phyloP scores from a whole-genome alignment of 306 rosid species.

The Trichosanthes truncata region DNA sequence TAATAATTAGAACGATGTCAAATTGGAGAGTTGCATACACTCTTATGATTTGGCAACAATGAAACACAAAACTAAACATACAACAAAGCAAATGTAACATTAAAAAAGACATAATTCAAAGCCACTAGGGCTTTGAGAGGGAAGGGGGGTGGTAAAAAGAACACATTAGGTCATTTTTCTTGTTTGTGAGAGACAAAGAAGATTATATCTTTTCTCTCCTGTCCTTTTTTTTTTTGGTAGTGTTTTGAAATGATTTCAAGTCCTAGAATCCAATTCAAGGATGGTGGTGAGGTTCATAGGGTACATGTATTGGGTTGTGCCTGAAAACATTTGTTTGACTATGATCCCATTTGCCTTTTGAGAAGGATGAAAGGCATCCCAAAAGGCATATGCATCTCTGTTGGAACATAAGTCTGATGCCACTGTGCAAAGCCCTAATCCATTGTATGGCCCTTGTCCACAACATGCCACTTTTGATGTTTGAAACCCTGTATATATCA shows the following conservation, averaged over 20 bases:
- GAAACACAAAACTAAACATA: neutral
- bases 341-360: conserved; percentile 40
- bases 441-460: conserved; percentile 81
- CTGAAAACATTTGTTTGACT: conserved; percentile 27
- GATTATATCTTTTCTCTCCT: neutral
- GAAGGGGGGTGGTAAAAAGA: no score
- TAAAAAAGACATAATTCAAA: neutral
- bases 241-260: neutral
- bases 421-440: conserved; percentile 50
- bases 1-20: no score
- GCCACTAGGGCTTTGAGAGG: neutral
- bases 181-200: neutral
- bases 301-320: conserved; percentile 47
- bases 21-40: no score
- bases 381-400: conserved; percentile 52
- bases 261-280: conserved; percentile 47
- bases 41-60: neutral
- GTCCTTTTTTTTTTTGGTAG: no score
- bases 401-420: conserved; percentile 53
- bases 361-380: conserved; percentile 80
- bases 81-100: neutral
- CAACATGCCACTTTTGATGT: conserved; percentile 71
- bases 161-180: neutral
- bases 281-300: conserved; percentile 86
- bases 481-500: conserved; percentile 34